Evolutionary conservation across 805 yeast species (phyloP), one percentile per base, ranked within the genome.

Genomic region (Nakazawaea holstii): DNA sequence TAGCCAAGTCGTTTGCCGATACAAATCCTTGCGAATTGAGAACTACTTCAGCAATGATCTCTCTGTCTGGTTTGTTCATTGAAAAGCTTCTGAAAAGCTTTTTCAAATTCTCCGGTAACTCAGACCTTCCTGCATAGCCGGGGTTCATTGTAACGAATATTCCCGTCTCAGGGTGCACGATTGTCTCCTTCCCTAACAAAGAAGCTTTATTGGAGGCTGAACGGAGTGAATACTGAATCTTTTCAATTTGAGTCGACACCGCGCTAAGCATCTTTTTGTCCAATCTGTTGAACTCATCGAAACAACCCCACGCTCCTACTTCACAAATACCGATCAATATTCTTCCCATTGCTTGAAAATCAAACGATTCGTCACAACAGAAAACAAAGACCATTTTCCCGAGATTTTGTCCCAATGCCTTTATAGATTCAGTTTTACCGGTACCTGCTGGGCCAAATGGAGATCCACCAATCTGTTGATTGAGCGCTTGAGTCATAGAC

Each of bases 371-470:
- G 57, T 92, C 98, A 67, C 98, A 92, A 59, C 89, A 84, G 62
- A 92, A 91, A 0, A 92, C 96, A 9, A 86, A 61, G 0, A 89
- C 96, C 77, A 80, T 77, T 49, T 80, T 74, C 7, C 98, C 98
- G 7, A 92, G 66, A 35, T 79, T 79, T 37, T 80, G 80, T 1
- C 94, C 97, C 29, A 91, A 67, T 0, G 95, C 87, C 60, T 92
- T 92, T 26, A 92, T 74, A 0, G 95, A 76, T 60, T 92, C 98
- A 0, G 98, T 92, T 59, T 92, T 92, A 53, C 98, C 98, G 0
- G 98, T 92, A 37, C 98, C 98, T 2, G 98, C 97, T 1, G 98
- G 97, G 0, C 98, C 98, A 62, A 85, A 81, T 0, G 95, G 84
- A 1, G 95, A 84, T 0, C 96, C 95, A n/a, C 98, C 98, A 8